phyloP scores from a whole-genome alignment of 192 early-diverging fungal species.

The Mortierella claussenii region DNA sequence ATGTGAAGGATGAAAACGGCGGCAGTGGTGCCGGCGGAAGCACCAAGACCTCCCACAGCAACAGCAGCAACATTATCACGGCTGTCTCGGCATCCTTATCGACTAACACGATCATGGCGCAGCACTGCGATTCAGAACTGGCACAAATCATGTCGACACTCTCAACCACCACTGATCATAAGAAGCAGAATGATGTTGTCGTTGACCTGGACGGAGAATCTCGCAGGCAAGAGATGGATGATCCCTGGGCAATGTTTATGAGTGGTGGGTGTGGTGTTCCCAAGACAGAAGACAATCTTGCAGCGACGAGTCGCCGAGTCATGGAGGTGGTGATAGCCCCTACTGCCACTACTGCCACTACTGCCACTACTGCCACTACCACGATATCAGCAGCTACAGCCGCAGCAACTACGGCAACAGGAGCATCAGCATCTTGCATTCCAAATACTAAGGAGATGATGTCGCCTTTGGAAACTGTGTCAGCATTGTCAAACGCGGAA shows the following conservation, averaged over 20 bases:
- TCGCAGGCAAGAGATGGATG: not conserved
- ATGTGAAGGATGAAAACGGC: conserved; percentile 11
- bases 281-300: conserved; percentile 1
- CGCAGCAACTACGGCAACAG: too few relatives aligned
- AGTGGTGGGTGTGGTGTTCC: conserved; percentile 3
- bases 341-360: not conserved
- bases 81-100: too few relatives aligned
- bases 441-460: too few relatives aligned
- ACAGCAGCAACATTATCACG: conserved; percentile 8
- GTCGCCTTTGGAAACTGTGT: too few relatives aligned
- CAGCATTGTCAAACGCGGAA: too few relatives aligned
- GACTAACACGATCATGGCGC: too few relatives aligned
- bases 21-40: not conserved
- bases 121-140: not conserved
- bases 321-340: not conserved
- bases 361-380: not conserved
- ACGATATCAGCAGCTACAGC: too few relatives aligned
- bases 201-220: not conserved
- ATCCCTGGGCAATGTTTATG: conserved; percentile 5
- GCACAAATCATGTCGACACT: too few relatives aligned
- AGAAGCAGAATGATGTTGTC: too few relatives aligned
- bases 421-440: not conserved
- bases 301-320: not conserved
- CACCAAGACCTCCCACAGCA: not conserved
- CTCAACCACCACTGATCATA: not conserved